Percentiles rank a stretch among this genome's conserved stretches.
Conservation (phyloP, 1,139 yeast species). For the Taphrina sp. region DNA sequence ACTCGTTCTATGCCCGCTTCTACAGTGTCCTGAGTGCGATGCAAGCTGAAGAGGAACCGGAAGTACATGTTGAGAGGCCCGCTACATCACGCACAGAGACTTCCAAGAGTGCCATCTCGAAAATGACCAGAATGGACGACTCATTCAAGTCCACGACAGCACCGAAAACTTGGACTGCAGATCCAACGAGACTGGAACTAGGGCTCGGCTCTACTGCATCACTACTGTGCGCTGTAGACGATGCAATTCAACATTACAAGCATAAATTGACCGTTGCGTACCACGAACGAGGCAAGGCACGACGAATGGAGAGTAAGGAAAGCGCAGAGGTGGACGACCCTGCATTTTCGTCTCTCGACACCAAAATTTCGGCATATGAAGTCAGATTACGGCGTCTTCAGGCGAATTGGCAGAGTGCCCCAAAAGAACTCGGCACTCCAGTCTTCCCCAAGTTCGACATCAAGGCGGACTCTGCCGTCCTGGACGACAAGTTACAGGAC, state of each 20-base stretch:
- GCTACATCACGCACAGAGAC: no score
- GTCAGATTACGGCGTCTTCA: background rate
- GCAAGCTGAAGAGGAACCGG: slow-evolving; percentile 10
- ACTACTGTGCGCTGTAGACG: background rate
- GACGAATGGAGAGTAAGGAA: background rate
- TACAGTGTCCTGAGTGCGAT: slow-evolving; percentile 30
- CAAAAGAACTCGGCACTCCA: no score
- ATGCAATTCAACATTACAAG: background rate
- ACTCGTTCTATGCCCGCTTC: slow-evolving; percentile 18
- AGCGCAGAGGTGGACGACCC: background rate
- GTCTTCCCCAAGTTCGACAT: no score
- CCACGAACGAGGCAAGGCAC: background rate
- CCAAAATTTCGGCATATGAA: background rate
- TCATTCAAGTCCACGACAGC: background rate
- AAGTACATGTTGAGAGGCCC: background rate
- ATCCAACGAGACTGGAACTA: slow-evolving; percentile 2
- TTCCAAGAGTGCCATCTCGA: no score
- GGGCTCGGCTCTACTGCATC: background rate
- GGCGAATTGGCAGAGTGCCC: background rate
- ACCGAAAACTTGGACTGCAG: no score
- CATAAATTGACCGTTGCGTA: background rate
- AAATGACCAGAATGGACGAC: background rate
- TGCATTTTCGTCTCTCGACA: background rate
- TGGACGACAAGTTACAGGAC: slow-evolving; percentile 11
- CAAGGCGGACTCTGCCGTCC: background rate